These are phyloP conservation scores for Fusarium sp. DNA, from an alignment of 2,329 filamentous ascomycete genomes.

Conservation along the genomic window DNA sequence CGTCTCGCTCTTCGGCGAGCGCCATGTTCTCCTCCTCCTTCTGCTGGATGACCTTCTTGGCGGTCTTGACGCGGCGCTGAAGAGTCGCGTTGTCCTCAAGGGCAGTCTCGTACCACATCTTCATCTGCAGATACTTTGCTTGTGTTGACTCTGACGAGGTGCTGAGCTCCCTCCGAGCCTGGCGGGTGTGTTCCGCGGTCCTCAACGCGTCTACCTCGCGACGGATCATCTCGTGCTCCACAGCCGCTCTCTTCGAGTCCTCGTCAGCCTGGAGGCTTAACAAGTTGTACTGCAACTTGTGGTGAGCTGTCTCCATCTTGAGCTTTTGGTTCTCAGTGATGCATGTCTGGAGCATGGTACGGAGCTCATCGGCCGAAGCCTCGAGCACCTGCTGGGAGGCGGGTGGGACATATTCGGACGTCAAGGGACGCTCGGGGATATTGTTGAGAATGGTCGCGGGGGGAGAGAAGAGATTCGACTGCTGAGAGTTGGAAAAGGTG, in stretches of 20 bases:
- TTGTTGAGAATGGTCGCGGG: constrained; percentile 60
- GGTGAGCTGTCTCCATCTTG: constrained; percentile 88
- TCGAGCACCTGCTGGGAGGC: constrained; percentile 62
- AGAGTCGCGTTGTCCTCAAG: constrained; percentile 74
- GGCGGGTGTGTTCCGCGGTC: constrained; percentile 75
- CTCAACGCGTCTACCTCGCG: constrained; percentile 88
- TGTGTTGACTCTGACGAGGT: constrained; percentile 65
- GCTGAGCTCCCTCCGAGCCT: constrained; percentile 66
- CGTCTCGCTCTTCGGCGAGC: constrained; percentile 80
- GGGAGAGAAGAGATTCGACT: constrained; percentile 64
- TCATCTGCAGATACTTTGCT: constrained; percentile 70
- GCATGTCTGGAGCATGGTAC: constrained; percentile 65
- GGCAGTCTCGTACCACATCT: constrained; percentile 74
- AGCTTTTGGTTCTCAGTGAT: constrained; percentile 69
- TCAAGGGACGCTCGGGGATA: constrained; percentile 46
- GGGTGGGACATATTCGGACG: constrained; percentile 60
- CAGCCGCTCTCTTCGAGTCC: constrained; percentile 85
- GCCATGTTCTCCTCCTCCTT: constrained; percentile 79
- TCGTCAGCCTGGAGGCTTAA: constrained; percentile 87
- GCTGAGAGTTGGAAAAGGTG: constrained; percentile 57
- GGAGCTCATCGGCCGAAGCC: constrained; percentile 67
- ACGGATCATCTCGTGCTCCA: constrained; percentile 92
- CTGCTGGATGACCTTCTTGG: constrained; percentile 82
- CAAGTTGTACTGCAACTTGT: constrained; percentile 90
- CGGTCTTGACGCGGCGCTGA: constrained; percentile 74